A percentile compares a stretch with the other conserved stretches of the same genome.
These are phyloP conservation scores for Poteriospumella lacustris DNA, from an alignment of 108 stramenopile genomes.

Conservation along the genomic window DNA sequence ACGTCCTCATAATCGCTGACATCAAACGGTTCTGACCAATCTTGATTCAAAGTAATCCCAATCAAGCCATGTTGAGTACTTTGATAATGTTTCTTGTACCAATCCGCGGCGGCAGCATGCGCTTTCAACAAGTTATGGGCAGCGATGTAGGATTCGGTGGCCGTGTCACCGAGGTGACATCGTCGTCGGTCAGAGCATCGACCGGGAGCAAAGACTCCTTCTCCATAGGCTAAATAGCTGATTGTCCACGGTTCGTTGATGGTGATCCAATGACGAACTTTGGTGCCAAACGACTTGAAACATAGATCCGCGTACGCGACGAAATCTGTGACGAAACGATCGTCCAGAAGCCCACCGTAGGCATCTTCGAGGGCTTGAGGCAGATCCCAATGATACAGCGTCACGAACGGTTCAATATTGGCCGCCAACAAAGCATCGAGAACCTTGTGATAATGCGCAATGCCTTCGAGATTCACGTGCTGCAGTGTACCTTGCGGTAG, in stretches of 20 bases:
- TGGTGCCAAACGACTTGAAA: conserved; percentile 75
- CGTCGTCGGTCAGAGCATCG: conserved; percentile 31
- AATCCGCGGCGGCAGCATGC: conserved; percentile 70
- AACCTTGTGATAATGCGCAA: conserved; percentile 74
- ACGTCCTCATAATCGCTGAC: not conserved
- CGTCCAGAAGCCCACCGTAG: conserved; percentile 68
- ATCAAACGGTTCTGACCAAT: not conserved
- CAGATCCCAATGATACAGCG: conserved; percentile 91
- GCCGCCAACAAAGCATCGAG: conserved; percentile 71
- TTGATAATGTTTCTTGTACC: conserved; percentile 59
- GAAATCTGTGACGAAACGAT: conserved; percentile 62
- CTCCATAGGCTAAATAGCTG: conserved; percentile 71
- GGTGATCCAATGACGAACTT: conserved; percentile 85
- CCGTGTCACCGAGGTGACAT: conserved; percentile 37
- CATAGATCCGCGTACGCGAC: conserved; percentile 75
- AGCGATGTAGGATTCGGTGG: conserved; percentile 60
- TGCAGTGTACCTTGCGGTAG: conserved; percentile 64
- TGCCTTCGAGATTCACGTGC: conserved; percentile 63
- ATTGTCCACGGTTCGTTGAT: conserved; percentile 85
- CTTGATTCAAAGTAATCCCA: not conserved
- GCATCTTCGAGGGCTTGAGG: conserved; percentile 72
- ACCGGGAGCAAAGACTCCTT: conserved; percentile 80
- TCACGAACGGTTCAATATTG: conserved; percentile 75
- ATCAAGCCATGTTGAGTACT: not conserved
- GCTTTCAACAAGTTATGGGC: conserved; percentile 75